Conservation (phyloP, 805 yeast genomes). For the Saturnispora bothae region DNA sequence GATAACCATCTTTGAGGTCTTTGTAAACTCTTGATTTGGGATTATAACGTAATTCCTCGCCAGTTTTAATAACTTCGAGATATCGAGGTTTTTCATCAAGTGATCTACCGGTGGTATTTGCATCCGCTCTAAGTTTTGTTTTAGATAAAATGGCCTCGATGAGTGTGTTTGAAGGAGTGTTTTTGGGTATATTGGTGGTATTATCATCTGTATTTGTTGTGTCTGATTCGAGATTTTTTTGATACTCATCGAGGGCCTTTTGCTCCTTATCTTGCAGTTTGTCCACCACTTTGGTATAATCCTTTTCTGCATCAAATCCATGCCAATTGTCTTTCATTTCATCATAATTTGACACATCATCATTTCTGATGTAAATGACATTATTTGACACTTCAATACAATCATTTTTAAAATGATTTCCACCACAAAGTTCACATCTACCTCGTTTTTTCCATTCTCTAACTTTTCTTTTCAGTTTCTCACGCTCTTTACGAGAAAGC, state of each 20-base stretch:
- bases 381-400: constrained; percentile 36
- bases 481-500: neutral
- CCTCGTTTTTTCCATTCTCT: constrained; percentile 21
- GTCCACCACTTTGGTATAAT: constrained; percentile 42
- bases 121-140: constrained; percentile 11
- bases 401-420: constrained; percentile 38
- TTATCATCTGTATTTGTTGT: constrained; percentile 32
- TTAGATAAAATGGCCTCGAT: constrained; percentile 15
- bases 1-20: constrained; percentile 24
- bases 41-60: constrained; percentile 37
- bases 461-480: constrained; percentile 5
- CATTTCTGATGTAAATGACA: neutral
- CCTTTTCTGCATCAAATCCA: constrained; percentile 53
- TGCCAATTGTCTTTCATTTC: constrained; percentile 61
- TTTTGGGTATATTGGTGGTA: no score
- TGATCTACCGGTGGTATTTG: constrained; percentile 42
- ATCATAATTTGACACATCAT: constrained; percentile 7
- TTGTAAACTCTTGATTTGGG: constrained; percentile 39
- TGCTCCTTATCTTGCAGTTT: constrained; percentile 34
- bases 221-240: constrained; percentile 5
- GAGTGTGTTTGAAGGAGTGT: no score
- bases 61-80: constrained; percentile 38
- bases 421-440: constrained; percentile 52
- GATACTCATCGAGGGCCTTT: constrained; percentile 15
- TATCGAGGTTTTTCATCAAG: constrained; percentile 72